Base-by-base conservation (phyloP, 495 filamentous ascomycete genomes). In the Tricharina praecox region DNA sequence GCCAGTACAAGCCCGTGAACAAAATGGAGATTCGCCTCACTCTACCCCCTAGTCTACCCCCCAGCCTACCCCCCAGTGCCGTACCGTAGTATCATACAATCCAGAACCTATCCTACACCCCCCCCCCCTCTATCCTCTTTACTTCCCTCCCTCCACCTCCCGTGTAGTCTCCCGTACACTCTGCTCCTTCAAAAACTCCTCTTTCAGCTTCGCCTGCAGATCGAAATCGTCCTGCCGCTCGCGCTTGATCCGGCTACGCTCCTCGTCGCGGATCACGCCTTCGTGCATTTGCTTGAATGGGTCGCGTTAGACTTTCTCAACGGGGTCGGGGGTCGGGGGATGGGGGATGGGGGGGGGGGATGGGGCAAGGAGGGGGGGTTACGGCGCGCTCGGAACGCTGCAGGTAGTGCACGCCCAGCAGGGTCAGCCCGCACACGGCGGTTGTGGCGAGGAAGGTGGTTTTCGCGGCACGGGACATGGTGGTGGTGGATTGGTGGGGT, bases 181-280 rank as follows among this genome's bases (percentile, higher is more conserved):
- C 65, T 97, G 88, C 18, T 85, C 70, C 66, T 86, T 92, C 60
- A 77, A 75, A 63, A 94, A 95, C 66, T 96, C 82, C 56, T 83
- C 72, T 64, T 95, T 85, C 35, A 99, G 66, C 18, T 67, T 70
- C 51, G 72, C 74, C 64, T 99, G 90, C 75, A 88, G 74, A 49
- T 94, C 85, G 56, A 96, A 99, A 51, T 99, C 92, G 47, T 82
- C 75, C 63, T 86, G 81, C 19, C 92, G 77, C 62, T 92, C 82
- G 53, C 73, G 71, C 67, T 94, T 93, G 41, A 95, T 58, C 25
- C 79, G 76, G 59, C 93, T 86, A 62, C 93, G 88, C 58, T 96
- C 87, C 68, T 93, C 82, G 55, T 96, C 92, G 35, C 87, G 82
- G 54, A 95, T 68, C 5, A 99, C 90, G 13, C 92, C 92, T 48